These are phyloP conservation scores for Tetrapisispora pingtungensis DNA, from an alignment of 805 yeast genomes.

Conservation along the genomic window DNA sequence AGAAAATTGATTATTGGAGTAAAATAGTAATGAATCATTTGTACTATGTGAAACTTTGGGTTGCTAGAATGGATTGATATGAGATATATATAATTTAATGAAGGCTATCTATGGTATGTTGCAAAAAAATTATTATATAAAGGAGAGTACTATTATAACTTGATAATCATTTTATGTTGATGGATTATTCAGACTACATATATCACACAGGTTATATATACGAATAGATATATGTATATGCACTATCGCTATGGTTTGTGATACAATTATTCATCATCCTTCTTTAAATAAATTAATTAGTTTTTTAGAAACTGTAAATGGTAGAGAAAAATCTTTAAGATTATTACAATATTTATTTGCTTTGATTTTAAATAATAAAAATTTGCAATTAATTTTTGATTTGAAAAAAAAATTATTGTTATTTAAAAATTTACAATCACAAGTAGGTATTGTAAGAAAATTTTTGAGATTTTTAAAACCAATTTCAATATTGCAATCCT, in stretches of 20 bases:
- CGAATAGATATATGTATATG: too few species aligned
- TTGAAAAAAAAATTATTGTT: neutral
- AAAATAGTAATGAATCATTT: too few species aligned
- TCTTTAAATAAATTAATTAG: conserved; percentile 48
- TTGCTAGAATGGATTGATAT: too few species aligned
- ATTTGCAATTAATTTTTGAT: conserved; percentile 36
- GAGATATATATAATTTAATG: too few species aligned
- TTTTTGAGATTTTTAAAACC: conserved; percentile 80
- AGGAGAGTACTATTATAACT: too few species aligned
- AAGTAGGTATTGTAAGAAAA: conserved; percentile 67
- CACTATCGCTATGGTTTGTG: conserved; percentile 48
- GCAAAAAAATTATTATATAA: too few species aligned
- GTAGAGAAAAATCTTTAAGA: conserved; percentile 75
- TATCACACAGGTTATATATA: too few species aligned
- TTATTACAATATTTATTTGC: conserved; percentile 72
- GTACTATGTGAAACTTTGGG: too few species aligned
- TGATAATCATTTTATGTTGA: too few species aligned
- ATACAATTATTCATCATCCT: conserved; percentile 66
- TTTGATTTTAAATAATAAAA: conserved; percentile 27
- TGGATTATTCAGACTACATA: too few species aligned
- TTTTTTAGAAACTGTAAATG: conserved; percentile 57
- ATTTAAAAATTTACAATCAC: conserved; percentile 42
- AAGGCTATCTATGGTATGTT: too few species aligned
- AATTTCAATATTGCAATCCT: conserved; percentile 57
- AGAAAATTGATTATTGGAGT: too few species aligned